phyloP scores from a whole-genome alignment of 331 rosid genomes.

The Spiraea crenata region DNA sequence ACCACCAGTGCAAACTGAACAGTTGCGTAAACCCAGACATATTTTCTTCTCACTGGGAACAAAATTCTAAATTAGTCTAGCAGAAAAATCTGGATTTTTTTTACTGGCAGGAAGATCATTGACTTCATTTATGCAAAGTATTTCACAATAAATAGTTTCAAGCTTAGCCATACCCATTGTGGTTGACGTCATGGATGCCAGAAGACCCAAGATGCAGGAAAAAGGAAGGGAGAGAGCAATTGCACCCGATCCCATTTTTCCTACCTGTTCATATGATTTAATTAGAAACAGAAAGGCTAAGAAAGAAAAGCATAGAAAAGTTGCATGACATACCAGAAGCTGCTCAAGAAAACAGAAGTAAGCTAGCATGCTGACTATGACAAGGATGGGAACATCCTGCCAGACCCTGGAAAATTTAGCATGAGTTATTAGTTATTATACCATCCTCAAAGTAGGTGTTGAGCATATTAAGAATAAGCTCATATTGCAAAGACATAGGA shows the following conservation, averaged over 20 bases:
- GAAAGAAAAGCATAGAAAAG: conserved; percentile 11
- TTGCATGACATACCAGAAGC: conserved; percentile 62
- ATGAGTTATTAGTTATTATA: conserved; percentile 19
- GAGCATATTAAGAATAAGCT: conserved; percentile 2
- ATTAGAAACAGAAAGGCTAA: conserved; percentile 17
- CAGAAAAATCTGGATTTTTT: not conserved
- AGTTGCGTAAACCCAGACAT: conserved; percentile 72
- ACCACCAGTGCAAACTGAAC: conserved; percentile 61
- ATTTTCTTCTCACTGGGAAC: conserved; percentile 57
- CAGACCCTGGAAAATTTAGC: conserved; percentile 57
- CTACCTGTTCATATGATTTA: conserved; percentile 49
- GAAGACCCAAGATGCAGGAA: conserved; percentile 78
- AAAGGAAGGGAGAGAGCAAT: conserved; percentile 73
- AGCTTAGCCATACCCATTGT: conserved; percentile 59
- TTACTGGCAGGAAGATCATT: not conserved
- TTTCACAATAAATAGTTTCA: conserved; percentile 5
- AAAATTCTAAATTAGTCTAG: conserved; percentile 26
- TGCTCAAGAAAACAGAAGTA: conserved; percentile 91
- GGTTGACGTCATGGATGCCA: conserved; percentile 76
- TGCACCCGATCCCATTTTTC: conserved; percentile 61
- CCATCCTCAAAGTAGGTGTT: conserved; percentile 19
- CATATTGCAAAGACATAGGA: not conserved
- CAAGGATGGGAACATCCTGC: conserved; percentile 86
- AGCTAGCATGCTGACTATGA: conserved; percentile 74
- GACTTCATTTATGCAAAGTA: conserved; percentile 13